phyloP scores from a whole-genome alignment of 352 stramenopile genomes.

The Phytophthora gonapodyides region DNA sequence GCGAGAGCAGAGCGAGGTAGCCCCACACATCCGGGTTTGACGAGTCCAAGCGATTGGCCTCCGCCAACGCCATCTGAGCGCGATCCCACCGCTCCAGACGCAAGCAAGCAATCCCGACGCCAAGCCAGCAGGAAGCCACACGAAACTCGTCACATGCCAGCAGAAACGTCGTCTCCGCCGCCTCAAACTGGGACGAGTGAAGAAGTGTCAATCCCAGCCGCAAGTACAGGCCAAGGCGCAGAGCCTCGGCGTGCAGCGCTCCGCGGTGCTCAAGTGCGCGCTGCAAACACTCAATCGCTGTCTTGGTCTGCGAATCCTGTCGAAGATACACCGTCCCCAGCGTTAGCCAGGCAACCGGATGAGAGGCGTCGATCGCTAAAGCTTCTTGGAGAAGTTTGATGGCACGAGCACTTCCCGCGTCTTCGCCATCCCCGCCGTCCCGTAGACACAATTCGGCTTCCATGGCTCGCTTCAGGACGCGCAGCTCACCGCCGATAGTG shows the following conservation, averaged over 20 bases:
- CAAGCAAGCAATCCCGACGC: slow-evolving; percentile 70
- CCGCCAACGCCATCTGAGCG: slow-evolving; percentile 64
- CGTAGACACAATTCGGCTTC: slow-evolving; percentile 47
- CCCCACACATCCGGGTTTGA: slow-evolving; percentile 79
- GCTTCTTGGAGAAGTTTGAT: slow-evolving; percentile 55
- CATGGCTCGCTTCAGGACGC: slow-evolving; percentile 56
- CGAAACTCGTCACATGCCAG: slow-evolving; percentile 61
- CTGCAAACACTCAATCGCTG: slow-evolving; percentile 58
- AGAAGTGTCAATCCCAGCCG: slow-evolving; percentile 66
- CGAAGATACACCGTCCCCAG: slow-evolving; percentile 53
- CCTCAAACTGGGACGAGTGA: slow-evolving; percentile 63
- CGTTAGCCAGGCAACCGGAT: slow-evolving; percentile 63
- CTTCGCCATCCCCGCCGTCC: slow-evolving; percentile 20
- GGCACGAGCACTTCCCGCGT: slow-evolving; percentile 19
- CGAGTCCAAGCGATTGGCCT: slow-evolving; percentile 74
- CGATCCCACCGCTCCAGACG: slow-evolving; percentile 66
- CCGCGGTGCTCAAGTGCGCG: slow-evolving; percentile 44
- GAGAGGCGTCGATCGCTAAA: slow-evolving; percentile 56
- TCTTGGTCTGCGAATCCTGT: slow-evolving; percentile 44
- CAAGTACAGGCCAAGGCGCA: slow-evolving; percentile 54
- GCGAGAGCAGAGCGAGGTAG: slow-evolving; percentile 64
- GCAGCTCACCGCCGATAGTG: slow-evolving; percentile 47
- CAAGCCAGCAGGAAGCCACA: slow-evolving; percentile 77
- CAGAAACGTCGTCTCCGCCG: slow-evolving; percentile 61
- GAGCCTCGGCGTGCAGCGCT: slow-evolving; percentile 34